Evolutionary conservation across 192 early-diverging fungal species (phyloP).

Genomic region (Polychytrium aggregatum): DNA sequence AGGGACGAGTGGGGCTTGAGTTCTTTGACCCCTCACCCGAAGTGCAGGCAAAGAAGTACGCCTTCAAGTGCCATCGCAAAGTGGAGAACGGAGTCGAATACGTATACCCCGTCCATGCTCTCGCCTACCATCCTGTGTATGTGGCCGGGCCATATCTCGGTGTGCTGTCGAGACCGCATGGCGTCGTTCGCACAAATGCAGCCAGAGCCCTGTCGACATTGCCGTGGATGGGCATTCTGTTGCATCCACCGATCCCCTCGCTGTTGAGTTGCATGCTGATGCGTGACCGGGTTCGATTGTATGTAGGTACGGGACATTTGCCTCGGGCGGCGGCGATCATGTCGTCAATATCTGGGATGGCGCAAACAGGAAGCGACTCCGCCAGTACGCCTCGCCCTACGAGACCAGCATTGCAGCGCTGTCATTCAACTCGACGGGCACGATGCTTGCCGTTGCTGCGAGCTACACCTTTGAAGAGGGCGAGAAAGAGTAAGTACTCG

Average conservation of each 20-base stretch:
- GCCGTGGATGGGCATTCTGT: too few relatives aligned
- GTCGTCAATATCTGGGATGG: slow-evolving; percentile 89
- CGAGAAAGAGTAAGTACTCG: slow-evolving; percentile 53
- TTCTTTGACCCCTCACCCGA: slow-evolving; percentile 66
- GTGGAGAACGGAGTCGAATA: slow-evolving; percentile 61
- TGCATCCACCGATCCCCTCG: too few relatives aligned
- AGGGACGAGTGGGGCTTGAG: slow-evolving; percentile 90
- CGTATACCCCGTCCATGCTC: slow-evolving; percentile 86
- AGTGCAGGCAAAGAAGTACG: slow-evolving; percentile 71
- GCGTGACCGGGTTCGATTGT: too few relatives aligned
- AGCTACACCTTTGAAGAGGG: slow-evolving; percentile 95
- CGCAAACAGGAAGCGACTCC: slow-evolving; percentile 75
- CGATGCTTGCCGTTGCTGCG: slow-evolving; percentile 68
- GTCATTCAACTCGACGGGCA: slow-evolving; percentile 71
- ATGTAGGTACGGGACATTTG: slow-evolving; percentile 90
- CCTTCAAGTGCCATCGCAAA: slow-evolving; percentile 94
- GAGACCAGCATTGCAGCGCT: slow-evolving; percentile 72
- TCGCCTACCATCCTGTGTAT: slow-evolving; percentile 85
- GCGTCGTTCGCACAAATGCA: too few relatives aligned
- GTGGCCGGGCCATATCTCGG: slow-evolving; percentile 2
- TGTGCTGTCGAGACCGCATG: too few relatives aligned
- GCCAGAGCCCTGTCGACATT: too few relatives aligned
- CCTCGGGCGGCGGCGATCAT: slow-evolving; percentile 89
- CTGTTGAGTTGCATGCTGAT: too few relatives aligned
- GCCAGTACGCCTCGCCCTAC: slow-evolving; percentile 71